Evolutionary conservation across 352 stramenopile genomes (phyloP).

Genomic region (Globisporangium lucens): DNA sequence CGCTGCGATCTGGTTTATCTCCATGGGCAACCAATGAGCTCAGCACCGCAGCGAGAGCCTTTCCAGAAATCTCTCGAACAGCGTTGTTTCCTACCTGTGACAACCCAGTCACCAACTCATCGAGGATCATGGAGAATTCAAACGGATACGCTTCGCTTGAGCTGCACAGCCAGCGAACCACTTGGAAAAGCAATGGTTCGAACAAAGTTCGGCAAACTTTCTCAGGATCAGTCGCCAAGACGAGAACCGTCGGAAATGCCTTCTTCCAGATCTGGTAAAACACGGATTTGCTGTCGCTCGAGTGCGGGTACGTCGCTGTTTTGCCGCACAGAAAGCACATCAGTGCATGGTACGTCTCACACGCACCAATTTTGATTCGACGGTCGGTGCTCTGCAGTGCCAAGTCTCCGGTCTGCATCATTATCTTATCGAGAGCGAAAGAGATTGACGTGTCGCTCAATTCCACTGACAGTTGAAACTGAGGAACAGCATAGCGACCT

Average conservation of each 20-base stretch:
- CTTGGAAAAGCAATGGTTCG: constrained; percentile 67
- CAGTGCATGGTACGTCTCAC: constrained; percentile 70
- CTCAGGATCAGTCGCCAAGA: constrained; percentile 60
- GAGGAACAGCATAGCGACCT: constrained; percentile 9
- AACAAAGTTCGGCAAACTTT: constrained; percentile 73
- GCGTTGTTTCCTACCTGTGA: constrained; percentile 45
- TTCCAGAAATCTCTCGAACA: constrained; percentile 59
- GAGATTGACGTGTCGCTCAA: constrained; percentile 39
- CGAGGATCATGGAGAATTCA: constrained; percentile 61
- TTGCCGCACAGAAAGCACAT: constrained; percentile 68
- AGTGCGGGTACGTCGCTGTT: constrained; percentile 62
- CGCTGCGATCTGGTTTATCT: constrained; percentile 4
- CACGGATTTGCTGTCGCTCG: constrained; percentile 52
- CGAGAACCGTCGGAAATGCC: constrained; percentile 49
- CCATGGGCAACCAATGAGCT: constrained; percentile 39
- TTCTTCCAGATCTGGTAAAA: constrained; percentile 59
- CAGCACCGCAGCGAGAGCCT: constrained; percentile 56
- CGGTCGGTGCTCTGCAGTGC: constrained; percentile 52
- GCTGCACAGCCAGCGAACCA: constrained; percentile 64
- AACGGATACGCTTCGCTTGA: constrained; percentile 58
- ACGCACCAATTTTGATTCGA: constrained; percentile 52
- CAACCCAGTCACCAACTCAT: constrained; percentile 53
- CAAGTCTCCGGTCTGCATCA: constrained; percentile 48
- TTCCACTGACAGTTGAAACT: constrained; percentile 42
- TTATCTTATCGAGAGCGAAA: constrained; percentile 44